phyloP scores from a whole-genome alignment of 208 protist species.

The Trypanosoma rangeli region DNA sequence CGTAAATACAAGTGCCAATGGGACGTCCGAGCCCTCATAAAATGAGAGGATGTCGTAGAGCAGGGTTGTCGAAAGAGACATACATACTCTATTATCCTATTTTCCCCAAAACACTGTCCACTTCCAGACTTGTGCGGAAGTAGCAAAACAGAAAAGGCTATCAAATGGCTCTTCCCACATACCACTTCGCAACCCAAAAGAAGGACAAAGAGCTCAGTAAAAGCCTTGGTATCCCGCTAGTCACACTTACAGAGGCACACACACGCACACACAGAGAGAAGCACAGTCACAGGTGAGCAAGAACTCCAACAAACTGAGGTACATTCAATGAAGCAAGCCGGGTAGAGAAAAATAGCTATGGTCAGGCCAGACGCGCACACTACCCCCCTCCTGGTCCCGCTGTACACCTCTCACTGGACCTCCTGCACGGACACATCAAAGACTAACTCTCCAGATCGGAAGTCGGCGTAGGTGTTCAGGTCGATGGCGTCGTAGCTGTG shows the following conservation, averaged over 20 bases:
- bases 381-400: neutral
- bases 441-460: conserved; percentile 58
- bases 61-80: neutral
- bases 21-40: neutral
- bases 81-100: neutral
- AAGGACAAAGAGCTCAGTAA: neutral
- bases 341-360: neutral
- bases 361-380: neutral
- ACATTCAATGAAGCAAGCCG: neutral
- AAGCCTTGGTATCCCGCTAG: neutral
- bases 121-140: neutral
- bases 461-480: conserved; percentile 64
- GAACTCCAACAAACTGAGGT: neutral
- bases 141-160: neutral
- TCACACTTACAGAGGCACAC: neutral
- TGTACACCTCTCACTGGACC: conserved; percentile 10
- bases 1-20: conserved; percentile 14
- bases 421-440: conserved; percentile 64
- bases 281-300: neutral
- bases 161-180: neutral
- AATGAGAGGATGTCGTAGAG: conserved; percentile 2
- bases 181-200: neutral
- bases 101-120: neutral
- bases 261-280: neutral
- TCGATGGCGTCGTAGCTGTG: conserved; percentile 62